phyloP scores from a whole-genome alignment of 352 stramenopile species.

The Peronospora destructor region DNA sequence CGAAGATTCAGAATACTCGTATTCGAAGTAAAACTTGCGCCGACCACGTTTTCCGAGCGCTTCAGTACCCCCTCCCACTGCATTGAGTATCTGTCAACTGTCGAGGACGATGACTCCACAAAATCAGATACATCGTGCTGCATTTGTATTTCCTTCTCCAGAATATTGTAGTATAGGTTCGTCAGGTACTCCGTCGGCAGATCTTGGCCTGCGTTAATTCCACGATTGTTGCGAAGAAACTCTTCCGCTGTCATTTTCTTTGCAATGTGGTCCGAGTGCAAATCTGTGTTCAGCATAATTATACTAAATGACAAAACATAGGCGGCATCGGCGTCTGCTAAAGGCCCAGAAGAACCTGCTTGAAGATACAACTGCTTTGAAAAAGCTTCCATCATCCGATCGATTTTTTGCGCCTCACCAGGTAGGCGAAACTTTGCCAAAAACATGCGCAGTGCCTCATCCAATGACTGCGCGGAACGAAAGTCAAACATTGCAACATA shows the following conservation, averaged over 20 bases:
- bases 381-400: slow-evolving; percentile 96
- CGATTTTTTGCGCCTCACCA: slow-evolving; percentile 97
- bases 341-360: slow-evolving; percentile 43
- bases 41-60: slow-evolving; percentile 81
- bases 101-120: slow-evolving; percentile 48
- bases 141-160: slow-evolving; percentile 84
- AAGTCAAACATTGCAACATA: slow-evolving; percentile 95
- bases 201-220: slow-evolving; percentile 78
- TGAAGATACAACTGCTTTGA: slow-evolving; percentile 88
- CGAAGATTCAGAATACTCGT: slow-evolving; percentile 79
- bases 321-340: slow-evolving; percentile 86
- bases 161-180: slow-evolving; percentile 76
- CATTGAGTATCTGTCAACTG: slow-evolving; percentile 80
- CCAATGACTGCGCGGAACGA: slow-evolving; percentile 70
- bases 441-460: slow-evolving; percentile 90
- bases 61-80: slow-evolving; percentile 86
- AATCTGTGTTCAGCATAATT: slow-evolving; percentile 99
- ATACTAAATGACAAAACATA: slow-evolving; percentile 97
- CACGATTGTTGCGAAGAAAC: slow-evolving; percentile 84
- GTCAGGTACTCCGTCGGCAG: slow-evolving; percentile 64
- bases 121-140: slow-evolving; percentile 83
- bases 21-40: slow-evolving; percentile 82
- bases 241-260: slow-evolving; percentile 87
- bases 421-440: slow-evolving; percentile 93
- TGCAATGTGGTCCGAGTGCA: slow-evolving; percentile 90